Percentiles rank a stretch among this genome's conserved stretches.
Conservation (phyloP, 2,329 filamentous ascomycete genomes). For the Fusarium lyarnte region DNA sequence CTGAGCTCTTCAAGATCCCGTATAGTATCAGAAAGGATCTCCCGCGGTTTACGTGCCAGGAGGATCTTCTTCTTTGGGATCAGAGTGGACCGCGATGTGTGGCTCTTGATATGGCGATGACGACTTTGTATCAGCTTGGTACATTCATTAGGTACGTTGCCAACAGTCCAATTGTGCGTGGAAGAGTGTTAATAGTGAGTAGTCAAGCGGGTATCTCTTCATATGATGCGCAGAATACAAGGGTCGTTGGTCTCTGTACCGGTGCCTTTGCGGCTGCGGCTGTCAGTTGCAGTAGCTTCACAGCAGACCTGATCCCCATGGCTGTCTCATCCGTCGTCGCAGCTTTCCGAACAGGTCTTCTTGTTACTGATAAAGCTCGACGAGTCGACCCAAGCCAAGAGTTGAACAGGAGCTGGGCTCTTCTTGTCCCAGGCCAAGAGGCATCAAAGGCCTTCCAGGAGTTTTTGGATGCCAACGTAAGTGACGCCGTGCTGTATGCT, state of each 20-base stretch:
- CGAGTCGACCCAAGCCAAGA: constrained; percentile 13
- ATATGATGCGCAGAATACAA: constrained; percentile 26
- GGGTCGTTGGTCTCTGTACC: constrained; percentile 33
- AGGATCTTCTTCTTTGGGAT: constrained; percentile 32
- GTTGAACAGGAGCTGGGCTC: constrained; percentile 28
- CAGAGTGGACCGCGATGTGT: constrained; percentile 29
- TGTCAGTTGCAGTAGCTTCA: constrained; percentile 34
- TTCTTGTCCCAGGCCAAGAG: constrained; percentile 24
- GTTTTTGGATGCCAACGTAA: not conserved
- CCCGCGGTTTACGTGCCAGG: constrained; percentile 30
- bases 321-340: constrained; percentile 24
- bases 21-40: constrained; percentile 25
- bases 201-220: constrained; percentile 26
- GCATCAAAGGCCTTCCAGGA: constrained; percentile 1
- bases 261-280: constrained; percentile 35
- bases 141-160: constrained; percentile 24
- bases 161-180: accelerated
- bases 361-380: constrained; percentile 22
- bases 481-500: accelerated
- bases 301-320: constrained; percentile 27
- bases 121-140: constrained; percentile 33
- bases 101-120: constrained; percentile 36
- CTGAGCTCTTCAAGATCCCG: constrained; percentile 27
- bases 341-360: constrained; percentile 29
- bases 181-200: accelerated